phyloP scores from a whole-genome alignment of 1,284 basidiomycete species.

The Melampsora americana region DNA sequence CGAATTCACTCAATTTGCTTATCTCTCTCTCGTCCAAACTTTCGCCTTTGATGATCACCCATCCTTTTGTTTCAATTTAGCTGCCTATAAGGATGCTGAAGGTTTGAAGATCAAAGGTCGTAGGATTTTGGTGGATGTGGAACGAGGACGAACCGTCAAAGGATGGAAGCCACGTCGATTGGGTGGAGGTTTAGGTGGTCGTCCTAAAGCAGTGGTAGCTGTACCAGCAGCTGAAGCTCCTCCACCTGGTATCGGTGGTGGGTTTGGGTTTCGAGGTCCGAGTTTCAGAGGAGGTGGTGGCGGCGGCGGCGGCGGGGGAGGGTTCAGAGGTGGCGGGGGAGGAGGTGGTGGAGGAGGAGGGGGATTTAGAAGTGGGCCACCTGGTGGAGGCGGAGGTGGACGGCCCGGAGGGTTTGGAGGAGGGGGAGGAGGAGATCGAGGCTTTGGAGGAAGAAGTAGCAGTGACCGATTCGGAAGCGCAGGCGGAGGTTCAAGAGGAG shows the following conservation, averaged over 20 bases:
- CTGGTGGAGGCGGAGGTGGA: constrained; percentile 51
- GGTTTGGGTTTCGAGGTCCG: constrained; percentile 46
- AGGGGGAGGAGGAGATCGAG: constrained; percentile 38
- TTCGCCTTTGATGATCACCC: not conserved
- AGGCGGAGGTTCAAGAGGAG: constrained; percentile 32
- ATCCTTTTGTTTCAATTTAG: constrained; percentile 58
- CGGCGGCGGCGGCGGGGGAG: constrained; percentile 57
- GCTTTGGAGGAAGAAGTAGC: constrained; percentile 24
- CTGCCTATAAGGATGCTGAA: constrained; percentile 99
- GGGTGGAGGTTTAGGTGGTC: constrained; percentile 90
- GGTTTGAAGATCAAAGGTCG: constrained; percentile 92
- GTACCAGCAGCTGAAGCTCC: constrained; percentile 20
- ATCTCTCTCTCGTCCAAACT: not conserved
- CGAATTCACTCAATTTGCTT: not conserved
- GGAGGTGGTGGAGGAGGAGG: constrained; percentile 48
- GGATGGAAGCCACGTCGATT: constrained; percentile 96
- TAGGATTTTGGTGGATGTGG: constrained; percentile 92
- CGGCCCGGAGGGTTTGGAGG: constrained; percentile 46
- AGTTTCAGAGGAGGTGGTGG: constrained; percentile 53
- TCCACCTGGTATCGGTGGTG: constrained; percentile 40
- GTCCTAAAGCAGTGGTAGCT: constrained; percentile 70
- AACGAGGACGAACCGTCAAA: constrained; percentile 92
- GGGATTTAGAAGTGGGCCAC: constrained; percentile 57
- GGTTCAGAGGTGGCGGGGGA: constrained; percentile 56
- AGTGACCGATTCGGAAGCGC: constrained; percentile 2